Percentiles rank a stretch among this genome's conserved stretches.
Evolutionary conservation across 2,329 filamentous ascomycete species (phyloP).

Genomic region (Aspergillus puulaauensis): DNA sequence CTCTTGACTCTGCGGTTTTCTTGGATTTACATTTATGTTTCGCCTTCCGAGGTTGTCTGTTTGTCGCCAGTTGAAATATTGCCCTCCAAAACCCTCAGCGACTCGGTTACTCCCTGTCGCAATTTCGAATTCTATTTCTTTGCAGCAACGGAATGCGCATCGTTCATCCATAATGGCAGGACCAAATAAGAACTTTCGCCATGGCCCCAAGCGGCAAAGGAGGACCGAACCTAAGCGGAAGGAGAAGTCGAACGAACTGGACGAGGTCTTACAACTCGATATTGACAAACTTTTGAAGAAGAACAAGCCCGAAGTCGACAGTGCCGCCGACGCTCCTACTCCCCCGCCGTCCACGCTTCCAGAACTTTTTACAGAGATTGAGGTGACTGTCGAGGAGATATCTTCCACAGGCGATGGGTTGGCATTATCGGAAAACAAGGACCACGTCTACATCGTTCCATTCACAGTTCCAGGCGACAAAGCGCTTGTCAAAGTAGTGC

Average conservation of each 20-base stretch:
- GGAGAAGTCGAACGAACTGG: slow-evolving; percentile 62
- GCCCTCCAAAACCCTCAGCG: neutral
- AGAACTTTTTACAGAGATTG: slow-evolving; percentile 69
- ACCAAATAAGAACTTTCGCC: slow-evolving; percentile 24
- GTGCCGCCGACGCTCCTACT: slow-evolving; percentile 17
- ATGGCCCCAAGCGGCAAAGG: slow-evolving; percentile 36
- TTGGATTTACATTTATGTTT: slow-evolving; percentile 6
- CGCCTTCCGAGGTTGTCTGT: neutral
- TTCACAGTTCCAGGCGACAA: slow-evolving; percentile 85
- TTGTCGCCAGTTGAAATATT: neutral
- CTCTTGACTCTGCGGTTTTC: slow-evolving; percentile 1
- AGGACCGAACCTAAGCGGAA: slow-evolving; percentile 57
- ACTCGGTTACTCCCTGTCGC: slow-evolving; percentile 1
- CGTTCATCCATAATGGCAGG: slow-evolving; percentile 28
- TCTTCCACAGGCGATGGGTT: slow-evolving; percentile 93
- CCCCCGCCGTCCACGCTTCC: slow-evolving; percentile 49
- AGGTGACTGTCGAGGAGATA: slow-evolving; percentile 76
- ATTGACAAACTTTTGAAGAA: slow-evolving; percentile 49
- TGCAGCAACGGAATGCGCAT: slow-evolving; percentile 21
- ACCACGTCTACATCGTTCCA: slow-evolving; percentile 79
- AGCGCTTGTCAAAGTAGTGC: slow-evolving; percentile 74
- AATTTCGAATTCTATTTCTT: neutral
- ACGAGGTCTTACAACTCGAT: slow-evolving; percentile 67
- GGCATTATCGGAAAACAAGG: slow-evolving; percentile 65
- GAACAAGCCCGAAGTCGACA: slow-evolving; percentile 24